Evolutionary conservation across 768 basidiomycete genomes (phyloP).

Genomic region (Tricholoma furcatifolium): DNA sequence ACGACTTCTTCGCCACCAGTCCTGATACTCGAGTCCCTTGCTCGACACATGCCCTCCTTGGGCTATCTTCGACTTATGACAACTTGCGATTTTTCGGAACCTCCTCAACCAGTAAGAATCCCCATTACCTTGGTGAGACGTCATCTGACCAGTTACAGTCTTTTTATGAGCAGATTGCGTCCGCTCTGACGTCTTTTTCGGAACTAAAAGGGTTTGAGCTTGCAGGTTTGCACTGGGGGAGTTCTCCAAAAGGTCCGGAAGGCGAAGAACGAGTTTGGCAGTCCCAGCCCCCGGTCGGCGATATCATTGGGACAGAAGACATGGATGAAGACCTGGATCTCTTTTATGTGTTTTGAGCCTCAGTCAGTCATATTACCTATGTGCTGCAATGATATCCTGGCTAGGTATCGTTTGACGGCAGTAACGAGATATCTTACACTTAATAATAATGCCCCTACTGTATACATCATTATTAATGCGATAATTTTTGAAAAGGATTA

Average conservation of each 20-base stretch:
- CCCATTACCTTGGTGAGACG: slow-evolving; percentile 8
- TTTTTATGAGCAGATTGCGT: slow-evolving; percentile 62
- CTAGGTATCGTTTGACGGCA: no score
- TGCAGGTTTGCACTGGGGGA: slow-evolving; percentile 74
- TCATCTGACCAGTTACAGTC: slow-evolving; percentile 37
- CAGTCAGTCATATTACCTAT: background rate
- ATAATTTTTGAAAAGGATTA: no score
- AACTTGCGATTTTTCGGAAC: slow-evolving; percentile 47
- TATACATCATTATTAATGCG: no score
- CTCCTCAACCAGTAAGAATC: slow-evolving; percentile 50
- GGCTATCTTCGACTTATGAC: slow-evolving; percentile 68
- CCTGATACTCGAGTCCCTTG: slow-evolving; percentile 55
- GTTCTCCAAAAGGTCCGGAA: slow-evolving; percentile 42
- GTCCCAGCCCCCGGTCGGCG: slow-evolving; percentile 42
- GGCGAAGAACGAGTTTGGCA: slow-evolving; percentile 52
- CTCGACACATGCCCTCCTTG: slow-evolving; percentile 55
- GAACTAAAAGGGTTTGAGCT: slow-evolving; percentile 68
- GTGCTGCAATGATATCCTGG: no score
- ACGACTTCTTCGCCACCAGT: slow-evolving; percentile 58
- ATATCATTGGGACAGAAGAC: slow-evolving; percentile 27
- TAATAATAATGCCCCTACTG: no score
- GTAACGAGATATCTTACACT: no score
- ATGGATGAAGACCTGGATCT: slow-evolving; percentile 31
- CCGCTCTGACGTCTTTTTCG: slow-evolving; percentile 55
- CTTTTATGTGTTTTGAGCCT: slow-evolving; percentile 30